Evolutionary conservation across 2,329 filamentous ascomycete species (phyloP).

Genomic region (Apiospora arundinis): DNA sequence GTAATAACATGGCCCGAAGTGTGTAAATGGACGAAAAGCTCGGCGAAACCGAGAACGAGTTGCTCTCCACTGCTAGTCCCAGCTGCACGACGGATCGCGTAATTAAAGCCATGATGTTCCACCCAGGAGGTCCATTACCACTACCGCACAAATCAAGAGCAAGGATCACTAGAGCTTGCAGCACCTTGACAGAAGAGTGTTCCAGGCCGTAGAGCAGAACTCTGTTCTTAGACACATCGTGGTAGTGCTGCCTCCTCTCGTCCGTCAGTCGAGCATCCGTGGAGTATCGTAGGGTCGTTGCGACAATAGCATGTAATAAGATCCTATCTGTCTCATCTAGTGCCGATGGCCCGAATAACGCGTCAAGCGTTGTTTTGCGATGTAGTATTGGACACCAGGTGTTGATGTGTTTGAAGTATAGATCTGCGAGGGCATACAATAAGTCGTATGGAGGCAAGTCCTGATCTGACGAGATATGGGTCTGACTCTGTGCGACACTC

Average conservation of each 20-base stretch:
- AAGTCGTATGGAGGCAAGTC: conserved; percentile 79
- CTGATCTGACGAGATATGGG: conserved; percentile 60
- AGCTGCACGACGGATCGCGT: conserved; percentile 88
- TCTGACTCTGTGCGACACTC: conserved; percentile 56
- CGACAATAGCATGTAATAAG: conserved; percentile 86
- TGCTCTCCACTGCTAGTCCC: conserved; percentile 82
- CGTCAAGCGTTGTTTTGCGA: conserved; percentile 79
- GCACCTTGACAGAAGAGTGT: conserved; percentile 84
- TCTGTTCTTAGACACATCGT: conserved; percentile 82
- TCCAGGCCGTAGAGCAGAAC: conserved; percentile 88
- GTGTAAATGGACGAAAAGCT: conserved; percentile 89
- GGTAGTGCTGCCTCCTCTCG: conserved; percentile 75
- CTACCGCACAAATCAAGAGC: conserved; percentile 84
- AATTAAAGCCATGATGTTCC: conserved; percentile 90
- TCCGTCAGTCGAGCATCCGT: conserved; percentile 77
- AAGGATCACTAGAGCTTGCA: conserved; percentile 87
- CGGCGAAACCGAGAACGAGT: conserved; percentile 78
- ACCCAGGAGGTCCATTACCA: conserved; percentile 88
- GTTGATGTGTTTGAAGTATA: conserved; percentile 82
- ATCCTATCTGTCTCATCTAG: conserved; percentile 84
- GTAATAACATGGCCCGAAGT: conserved; percentile 81
- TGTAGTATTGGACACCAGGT: conserved; percentile 92
- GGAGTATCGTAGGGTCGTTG: conserved; percentile 85
- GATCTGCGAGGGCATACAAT: conserved; percentile 73
- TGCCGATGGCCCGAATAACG: conserved; percentile 77